A percentile compares a stretch with the other conserved stretches of the same genome.
Conservation (phyloP, 371 early-diverging fungal genomes). For the Rhizomucor miehei region DNA sequence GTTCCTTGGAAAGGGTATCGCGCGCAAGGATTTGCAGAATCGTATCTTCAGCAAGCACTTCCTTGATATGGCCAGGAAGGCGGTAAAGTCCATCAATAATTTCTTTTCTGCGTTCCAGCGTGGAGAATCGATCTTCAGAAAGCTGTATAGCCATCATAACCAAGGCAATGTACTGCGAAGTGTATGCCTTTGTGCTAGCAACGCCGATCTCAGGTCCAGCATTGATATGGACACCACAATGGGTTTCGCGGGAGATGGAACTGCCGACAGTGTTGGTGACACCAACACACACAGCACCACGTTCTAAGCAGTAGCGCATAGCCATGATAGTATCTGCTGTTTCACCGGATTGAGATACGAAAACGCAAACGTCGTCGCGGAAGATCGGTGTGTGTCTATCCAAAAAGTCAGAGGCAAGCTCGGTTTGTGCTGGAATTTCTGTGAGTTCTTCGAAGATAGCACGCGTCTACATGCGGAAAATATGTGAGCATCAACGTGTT, state of each 20-base stretch:
- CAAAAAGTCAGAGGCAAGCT: slow-evolving; percentile 94
- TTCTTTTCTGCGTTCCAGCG: slow-evolving; percentile 79
- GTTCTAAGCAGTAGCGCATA: slow-evolving; percentile 94
- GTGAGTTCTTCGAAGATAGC: slow-evolving; percentile 97
- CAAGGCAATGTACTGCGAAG: slow-evolving; percentile 94
- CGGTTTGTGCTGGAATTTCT: slow-evolving; percentile 90
- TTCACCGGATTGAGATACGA: slow-evolving; percentile 98
- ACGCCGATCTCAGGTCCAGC: slow-evolving; percentile 99
- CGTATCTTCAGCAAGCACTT: slow-evolving; percentile 80
- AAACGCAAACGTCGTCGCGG: slow-evolving; percentile 97
- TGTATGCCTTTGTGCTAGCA: slow-evolving; percentile 99
- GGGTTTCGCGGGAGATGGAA: slow-evolving; percentile 95
- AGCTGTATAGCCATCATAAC: slow-evolving; percentile 96
- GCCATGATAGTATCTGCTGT: slow-evolving; percentile 98
- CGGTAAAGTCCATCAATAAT: slow-evolving; percentile 93
- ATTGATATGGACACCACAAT: slow-evolving; percentile 99
- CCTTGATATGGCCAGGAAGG: slow-evolving; percentile 88
- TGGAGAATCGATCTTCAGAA: slow-evolving; percentile 84
- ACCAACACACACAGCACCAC: slow-evolving; percentile 96
- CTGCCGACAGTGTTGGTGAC: slow-evolving; percentile 98
- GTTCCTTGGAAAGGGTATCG: slow-evolving; percentile 76
- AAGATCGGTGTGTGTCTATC: slow-evolving; percentile 94
- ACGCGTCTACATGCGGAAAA: slow-evolving; percentile 57
- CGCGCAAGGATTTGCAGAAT: slow-evolving; percentile 79
- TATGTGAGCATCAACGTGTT: background rate